These are phyloP conservation scores for Claviceps paspali DNA, from an alignment of 2,329 filamentous ascomycete genomes.

Conservation along the genomic window DNA sequence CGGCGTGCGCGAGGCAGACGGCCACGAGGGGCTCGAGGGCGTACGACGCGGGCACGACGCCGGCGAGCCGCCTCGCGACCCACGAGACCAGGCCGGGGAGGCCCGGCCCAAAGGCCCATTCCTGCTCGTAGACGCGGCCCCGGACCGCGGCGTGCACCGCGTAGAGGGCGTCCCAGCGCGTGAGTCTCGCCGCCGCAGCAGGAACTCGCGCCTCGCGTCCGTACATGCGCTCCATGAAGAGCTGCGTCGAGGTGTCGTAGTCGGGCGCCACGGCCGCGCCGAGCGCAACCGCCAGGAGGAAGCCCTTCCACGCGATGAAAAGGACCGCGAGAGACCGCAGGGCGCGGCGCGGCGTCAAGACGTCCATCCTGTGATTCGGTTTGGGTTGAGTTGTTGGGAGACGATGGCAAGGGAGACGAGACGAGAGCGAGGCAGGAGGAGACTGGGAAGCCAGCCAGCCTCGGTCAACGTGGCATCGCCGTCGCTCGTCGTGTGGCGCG, in stretches of 20 bases:
- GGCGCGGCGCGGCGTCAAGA: constrained; percentile 1
- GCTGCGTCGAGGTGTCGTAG: constrained; percentile 65
- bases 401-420: no score
- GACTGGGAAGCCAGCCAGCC: no score
- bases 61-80: no score
- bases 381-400: not conserved
- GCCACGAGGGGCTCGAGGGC: constrained; percentile 36
- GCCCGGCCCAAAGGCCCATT: constrained; percentile 61
- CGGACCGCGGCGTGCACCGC: constrained; percentile 47
- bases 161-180: constrained; percentile 72
- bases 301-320: constrained; percentile 52
- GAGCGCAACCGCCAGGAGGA: constrained; percentile 48
- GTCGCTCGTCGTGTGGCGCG: no score
- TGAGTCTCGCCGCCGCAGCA: constrained; percentile 39
- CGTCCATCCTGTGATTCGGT: not conserved
- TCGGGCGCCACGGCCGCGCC: constrained; percentile 37
- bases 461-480: no score
- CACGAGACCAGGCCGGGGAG: constrained; percentile 30
- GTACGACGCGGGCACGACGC: not conserved
- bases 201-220: constrained; percentile 23
- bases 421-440: no score
- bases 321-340: constrained; percentile 9
- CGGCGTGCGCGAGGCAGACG: constrained; percentile 52
- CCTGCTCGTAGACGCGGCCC: constrained; percentile 62
- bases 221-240: constrained; percentile 24